phyloP scores from a whole-genome alignment of 768 basidiomycete genomes.

The Boletus coccyginus region DNA sequence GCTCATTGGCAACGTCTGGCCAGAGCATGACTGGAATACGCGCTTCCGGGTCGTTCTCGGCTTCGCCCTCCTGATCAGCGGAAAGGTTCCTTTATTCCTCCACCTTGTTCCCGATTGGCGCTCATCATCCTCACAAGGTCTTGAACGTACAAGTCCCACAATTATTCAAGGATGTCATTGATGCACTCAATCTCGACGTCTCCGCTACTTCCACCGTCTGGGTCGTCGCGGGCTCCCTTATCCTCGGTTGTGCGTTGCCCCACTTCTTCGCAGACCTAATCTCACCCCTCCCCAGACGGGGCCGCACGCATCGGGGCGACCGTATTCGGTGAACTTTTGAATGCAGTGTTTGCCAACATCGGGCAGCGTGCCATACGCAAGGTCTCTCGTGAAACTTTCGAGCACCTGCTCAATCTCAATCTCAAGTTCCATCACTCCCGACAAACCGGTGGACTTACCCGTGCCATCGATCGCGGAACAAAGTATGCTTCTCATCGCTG shows the following conservation, averaged over 20 bases:
- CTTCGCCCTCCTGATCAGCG: slow-evolving; percentile 71
- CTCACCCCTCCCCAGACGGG: slow-evolving; percentile 58
- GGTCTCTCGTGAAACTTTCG: slow-evolving; percentile 94
- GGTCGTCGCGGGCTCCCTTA: slow-evolving; percentile 85
- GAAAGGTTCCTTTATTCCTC: slow-evolving; percentile 60
- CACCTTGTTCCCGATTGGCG: not conserved
- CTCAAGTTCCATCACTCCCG: slow-evolving; percentile 89
- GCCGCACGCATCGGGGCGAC: slow-evolving; percentile 87
- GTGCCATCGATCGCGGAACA: slow-evolving; percentile 96
- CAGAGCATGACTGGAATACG: slow-evolving; percentile 78
- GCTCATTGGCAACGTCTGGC: slow-evolving; percentile 92
- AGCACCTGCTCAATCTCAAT: slow-evolving; percentile 87
- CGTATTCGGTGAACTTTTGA: slow-evolving; percentile 87
- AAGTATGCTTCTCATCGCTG: slow-evolving; percentile 54
- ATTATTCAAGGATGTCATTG: slow-evolving; percentile 90
- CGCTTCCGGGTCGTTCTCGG: slow-evolving; percentile 81
- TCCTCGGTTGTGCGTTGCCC: slow-evolving; percentile 79
- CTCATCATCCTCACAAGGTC: slow-evolving; percentile 46
- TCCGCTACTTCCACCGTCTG: slow-evolving; percentile 76
- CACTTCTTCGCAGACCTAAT: not conserved
- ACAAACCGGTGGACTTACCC: slow-evolving; percentile 93
- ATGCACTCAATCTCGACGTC: slow-evolving; percentile 83
- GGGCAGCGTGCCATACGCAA: slow-evolving; percentile 93
- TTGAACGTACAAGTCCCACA: slow-evolving; percentile 98
- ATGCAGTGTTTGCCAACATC: slow-evolving; percentile 94